These are phyloP conservation scores for Pleurotus ostreatus DNA, from an alignment of 768 basidiomycete genomes.

Conservation along the genomic window DNA sequence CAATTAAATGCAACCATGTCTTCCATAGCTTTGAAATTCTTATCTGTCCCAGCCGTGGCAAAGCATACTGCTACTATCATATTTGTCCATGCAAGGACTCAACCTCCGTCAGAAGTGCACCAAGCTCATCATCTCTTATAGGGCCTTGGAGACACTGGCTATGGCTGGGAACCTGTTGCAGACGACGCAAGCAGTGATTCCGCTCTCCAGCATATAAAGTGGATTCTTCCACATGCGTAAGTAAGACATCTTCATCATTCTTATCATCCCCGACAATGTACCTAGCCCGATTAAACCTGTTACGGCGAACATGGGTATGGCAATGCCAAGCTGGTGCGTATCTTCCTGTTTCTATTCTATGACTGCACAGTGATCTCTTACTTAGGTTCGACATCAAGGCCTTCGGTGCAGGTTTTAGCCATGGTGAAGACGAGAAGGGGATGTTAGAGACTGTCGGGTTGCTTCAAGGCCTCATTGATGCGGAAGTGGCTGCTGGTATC, in stretches of 20 bases:
- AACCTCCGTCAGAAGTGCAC: neutral
- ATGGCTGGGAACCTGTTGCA: constrained; percentile 76
- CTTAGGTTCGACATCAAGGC: constrained; percentile 3
- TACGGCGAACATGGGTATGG: constrained; percentile 69
- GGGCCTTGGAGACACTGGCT: constrained; percentile 74
- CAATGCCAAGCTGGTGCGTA: constrained; percentile 72
- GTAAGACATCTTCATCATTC: constrained; percentile 18
- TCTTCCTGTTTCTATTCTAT: neutral
- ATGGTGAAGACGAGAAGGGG: constrained; percentile 32
- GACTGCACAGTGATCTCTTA: neutral
- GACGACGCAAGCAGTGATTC: constrained; percentile 54
- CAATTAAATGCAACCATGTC: neutral
- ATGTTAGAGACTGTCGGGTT: constrained; percentile 30
- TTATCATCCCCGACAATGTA: neutral
- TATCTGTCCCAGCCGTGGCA: constrained; percentile 48
- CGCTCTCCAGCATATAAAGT: constrained; percentile 74
- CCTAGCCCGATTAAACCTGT: constrained; percentile 55
- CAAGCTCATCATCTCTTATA: constrained; percentile 20
- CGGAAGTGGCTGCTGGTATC: constrained; percentile 37
- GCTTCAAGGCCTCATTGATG: constrained; percentile 35
- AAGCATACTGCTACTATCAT: constrained; percentile 71
- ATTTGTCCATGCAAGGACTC: constrained; percentile 10
- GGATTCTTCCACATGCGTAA: constrained; percentile 84
- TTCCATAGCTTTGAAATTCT: constrained; percentile 34
- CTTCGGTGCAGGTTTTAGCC: neutral